These are phyloP conservation scores for Immersiella caudata DNA, from an alignment of 495 filamentous ascomycete species.

Conservation along the genomic window DNA sequence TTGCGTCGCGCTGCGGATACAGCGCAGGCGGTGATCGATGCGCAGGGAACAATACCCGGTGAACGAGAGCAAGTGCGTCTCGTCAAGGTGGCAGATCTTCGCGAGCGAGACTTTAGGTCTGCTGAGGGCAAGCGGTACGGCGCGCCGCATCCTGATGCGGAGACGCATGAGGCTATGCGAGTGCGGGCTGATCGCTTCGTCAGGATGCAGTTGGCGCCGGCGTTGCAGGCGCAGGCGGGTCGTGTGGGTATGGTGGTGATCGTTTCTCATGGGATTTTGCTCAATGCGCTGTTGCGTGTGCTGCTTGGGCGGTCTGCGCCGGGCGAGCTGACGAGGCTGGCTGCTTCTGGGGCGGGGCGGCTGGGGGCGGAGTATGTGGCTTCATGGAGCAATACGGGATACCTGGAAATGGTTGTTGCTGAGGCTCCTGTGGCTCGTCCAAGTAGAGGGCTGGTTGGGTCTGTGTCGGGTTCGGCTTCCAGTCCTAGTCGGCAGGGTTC, in stretches of 20 bases:
- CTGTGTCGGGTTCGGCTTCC: constrained; percentile 14
- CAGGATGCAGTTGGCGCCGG: constrained; percentile 58
- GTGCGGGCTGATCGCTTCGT: constrained; percentile 65
- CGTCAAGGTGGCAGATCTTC: constrained; percentile 55
- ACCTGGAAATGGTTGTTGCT: constrained; percentile 30
- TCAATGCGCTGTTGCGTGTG: constrained; percentile 65
- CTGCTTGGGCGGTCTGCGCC: constrained; percentile 49
- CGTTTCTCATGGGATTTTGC: constrained; percentile 80
- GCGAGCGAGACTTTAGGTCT: constrained; percentile 73
- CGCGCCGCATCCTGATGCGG: constrained; percentile 39
- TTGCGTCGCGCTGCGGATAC: constrained; percentile 73
- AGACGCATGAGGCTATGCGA: constrained; percentile 67
- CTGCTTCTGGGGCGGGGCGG: not conserved
- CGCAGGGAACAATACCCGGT: constrained; percentile 44
- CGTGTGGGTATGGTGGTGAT: constrained; percentile 48
- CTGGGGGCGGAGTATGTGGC: constrained; percentile 27
- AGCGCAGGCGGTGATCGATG: constrained; percentile 62
- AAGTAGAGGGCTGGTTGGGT: constrained; percentile 20
- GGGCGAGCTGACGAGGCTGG: constrained; percentile 24
- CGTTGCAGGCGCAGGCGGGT: constrained; percentile 44
- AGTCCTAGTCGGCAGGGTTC: constrained; percentile 19
- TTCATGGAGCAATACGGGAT: constrained; percentile 51
- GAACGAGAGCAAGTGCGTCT: constrained; percentile 35
- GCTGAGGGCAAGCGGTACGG: constrained; percentile 64
- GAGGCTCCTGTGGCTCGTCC: not conserved